These are phyloP conservation scores for Candida sp. DNA, from an alignment of 1,139 yeast genomes.

Conservation along the genomic window DNA sequence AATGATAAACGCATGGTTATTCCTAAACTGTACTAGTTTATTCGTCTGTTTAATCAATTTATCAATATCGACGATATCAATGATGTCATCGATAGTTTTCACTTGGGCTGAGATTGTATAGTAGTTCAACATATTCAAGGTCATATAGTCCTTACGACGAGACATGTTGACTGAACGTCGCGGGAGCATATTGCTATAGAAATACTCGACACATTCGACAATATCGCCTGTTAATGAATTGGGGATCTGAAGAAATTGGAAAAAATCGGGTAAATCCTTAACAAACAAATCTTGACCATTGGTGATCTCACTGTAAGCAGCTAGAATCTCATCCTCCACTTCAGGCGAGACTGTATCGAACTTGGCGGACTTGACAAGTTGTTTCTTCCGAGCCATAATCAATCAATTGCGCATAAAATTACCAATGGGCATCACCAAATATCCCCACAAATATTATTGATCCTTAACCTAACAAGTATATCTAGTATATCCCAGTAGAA, in stretches of 20 bases:
- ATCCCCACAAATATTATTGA: too few species aligned
- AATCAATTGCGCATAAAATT: background rate
- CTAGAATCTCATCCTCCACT: conserved; percentile 33
- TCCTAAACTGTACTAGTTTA: conserved; percentile 31
- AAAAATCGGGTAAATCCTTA: conserved; percentile 21
- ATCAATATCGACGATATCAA: conserved; percentile 42
- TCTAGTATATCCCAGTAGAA: too few species aligned
- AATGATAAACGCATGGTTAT: conserved; percentile 24
- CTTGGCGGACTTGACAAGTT: conserved; percentile 5
- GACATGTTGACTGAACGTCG: conserved; percentile 6
- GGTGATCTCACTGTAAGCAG: conserved; percentile 21
- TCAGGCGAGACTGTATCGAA: conserved; percentile 15
- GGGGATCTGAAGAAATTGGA: conserved; percentile 26
- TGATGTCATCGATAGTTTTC: conserved; percentile 16
- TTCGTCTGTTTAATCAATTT: conserved; percentile 27
- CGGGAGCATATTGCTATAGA: conserved; percentile 21
- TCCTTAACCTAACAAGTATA: too few species aligned
- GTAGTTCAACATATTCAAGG: conserved; percentile 24
- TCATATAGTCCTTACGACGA: conserved; percentile 19
- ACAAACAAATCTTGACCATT: conserved; percentile 29
- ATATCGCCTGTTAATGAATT: conserved; percentile 31
- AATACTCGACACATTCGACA: conserved; percentile 29
- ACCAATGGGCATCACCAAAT: background rate
- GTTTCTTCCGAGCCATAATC: conserved; percentile 1
- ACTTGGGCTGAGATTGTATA: conserved; percentile 26